Evolutionary conservation across 1,284 basidiomycete genomes (phyloP).

Genomic region (Puccinia novopanici): DNA sequence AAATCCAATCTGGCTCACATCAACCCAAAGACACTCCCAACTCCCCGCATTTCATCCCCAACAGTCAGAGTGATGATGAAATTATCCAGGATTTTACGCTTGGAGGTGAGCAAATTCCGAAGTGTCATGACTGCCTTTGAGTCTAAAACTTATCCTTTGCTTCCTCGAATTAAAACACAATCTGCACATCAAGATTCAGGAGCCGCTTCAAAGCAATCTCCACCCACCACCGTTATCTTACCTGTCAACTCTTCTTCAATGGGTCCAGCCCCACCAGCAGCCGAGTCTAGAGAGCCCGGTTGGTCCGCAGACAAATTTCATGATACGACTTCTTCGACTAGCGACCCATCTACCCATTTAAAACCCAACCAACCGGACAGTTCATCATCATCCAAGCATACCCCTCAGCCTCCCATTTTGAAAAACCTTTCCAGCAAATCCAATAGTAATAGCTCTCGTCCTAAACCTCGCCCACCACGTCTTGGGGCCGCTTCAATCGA

Average conservation of each 20-base stretch:
- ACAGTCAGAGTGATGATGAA: conserved; percentile 23
- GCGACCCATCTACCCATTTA: conserved; percentile 2
- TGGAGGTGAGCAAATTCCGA: neutral
- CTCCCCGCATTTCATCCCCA: conserved; percentile 17
- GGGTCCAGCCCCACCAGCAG: neutral
- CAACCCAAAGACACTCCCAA: neutral
- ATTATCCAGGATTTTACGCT: conserved; percentile 13
- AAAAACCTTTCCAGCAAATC: neutral
- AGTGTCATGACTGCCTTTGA: neutral
- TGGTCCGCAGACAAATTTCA: conserved; percentile 36
- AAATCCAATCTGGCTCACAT: neutral
- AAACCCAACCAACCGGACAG: neutral
- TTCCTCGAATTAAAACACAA: neutral
- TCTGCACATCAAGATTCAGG: neutral
- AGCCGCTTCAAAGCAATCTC: neutral
- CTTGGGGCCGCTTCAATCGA: conserved; percentile 9
- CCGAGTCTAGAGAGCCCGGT: conserved; percentile 17
- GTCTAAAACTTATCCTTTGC: conserved; percentile 3
- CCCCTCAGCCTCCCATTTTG: neutral
- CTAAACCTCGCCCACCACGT: conserved; percentile 11
- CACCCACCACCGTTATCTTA: neutral
- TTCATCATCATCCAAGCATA: neutral
- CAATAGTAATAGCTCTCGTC: neutral
- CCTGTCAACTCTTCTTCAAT: conserved; percentile 21
- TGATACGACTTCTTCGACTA: neutral